Conservation (phyloP, 768 basidiomycete species). For the Boletus patriciae region DNA sequence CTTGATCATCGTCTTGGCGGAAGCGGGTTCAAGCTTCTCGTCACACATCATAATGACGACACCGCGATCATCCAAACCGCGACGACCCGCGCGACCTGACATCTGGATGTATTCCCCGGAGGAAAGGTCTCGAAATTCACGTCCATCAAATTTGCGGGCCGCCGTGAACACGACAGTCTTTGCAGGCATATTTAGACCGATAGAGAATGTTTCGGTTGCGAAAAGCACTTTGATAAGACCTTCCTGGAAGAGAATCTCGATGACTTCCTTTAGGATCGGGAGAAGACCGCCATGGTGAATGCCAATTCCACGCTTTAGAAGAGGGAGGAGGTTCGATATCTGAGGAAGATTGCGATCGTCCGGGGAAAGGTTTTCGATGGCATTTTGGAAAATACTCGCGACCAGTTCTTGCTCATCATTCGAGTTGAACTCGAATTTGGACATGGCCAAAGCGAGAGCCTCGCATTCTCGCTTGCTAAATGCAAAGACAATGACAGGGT, state of each 20-base stretch:
- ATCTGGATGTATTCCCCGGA: conserved; percentile 99
- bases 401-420: conserved; percentile 90
- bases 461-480: conserved; percentile 99
- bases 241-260: conserved; percentile 98
- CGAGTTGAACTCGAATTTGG: conserved; percentile 95
- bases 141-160: conserved; percentile 94
- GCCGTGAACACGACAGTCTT: conserved; percentile 98
- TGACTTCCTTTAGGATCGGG: conserved; percentile 97
- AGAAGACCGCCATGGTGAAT: conserved; percentile 98
- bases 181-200: conserved; percentile 98
- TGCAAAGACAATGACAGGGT: conserved; percentile 97
- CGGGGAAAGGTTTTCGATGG: conserved; percentile 82
- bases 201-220: conserved; percentile 98
- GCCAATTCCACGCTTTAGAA: conserved; percentile 93
- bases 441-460: conserved; percentile 82
- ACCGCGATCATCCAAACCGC: conserved; percentile 97
- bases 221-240: conserved; percentile 97
- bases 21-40: conserved; percentile 90
- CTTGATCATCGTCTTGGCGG: conserved; percentile 96
- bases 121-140: conserved; percentile 89
- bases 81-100: conserved; percentile 96
- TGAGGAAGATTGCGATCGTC: conserved; percentile 91
- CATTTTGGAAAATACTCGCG: conserved; percentile 88
- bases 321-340: conserved; percentile 87
- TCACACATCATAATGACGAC: conserved; percentile 99